Evolutionary conservation across 176 grass and related monocot genomes (phyloP).

Genomic region (Oryza brachyantha): DNA sequence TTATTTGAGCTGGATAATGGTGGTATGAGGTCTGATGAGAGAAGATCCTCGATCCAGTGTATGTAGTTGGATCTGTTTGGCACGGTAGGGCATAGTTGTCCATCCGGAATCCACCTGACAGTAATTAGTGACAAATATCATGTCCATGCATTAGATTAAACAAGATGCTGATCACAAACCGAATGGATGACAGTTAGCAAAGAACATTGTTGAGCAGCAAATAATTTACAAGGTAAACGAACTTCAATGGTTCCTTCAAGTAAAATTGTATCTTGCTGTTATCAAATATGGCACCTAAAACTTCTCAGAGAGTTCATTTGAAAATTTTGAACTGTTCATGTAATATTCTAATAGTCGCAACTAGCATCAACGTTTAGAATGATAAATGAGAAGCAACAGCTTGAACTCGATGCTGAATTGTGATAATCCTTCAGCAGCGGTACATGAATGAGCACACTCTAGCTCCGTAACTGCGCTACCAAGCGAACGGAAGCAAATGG

Average conservation of each 20-base stretch:
- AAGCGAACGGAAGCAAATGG: neutral
- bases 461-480: neutral
- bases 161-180: neutral
- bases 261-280: neutral
- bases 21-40: slow-evolving; percentile 69
- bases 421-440: neutral
- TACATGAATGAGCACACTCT: neutral
- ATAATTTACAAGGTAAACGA: neutral
- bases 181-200: neutral
- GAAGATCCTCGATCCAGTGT: slow-evolving; percentile 94
- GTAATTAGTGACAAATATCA: neutral
- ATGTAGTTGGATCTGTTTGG: slow-evolving; percentile 95
- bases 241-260: neutral
- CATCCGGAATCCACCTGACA: slow-evolving; percentile 92
- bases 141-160: neutral
- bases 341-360: neutral
- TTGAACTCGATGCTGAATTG: neutral
- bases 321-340: neutral
- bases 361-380: neutral
- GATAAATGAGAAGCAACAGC: neutral
- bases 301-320: neutral
- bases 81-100: slow-evolving; percentile 81
- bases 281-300: neutral
- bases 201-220: neutral
- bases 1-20: slow-evolving; percentile 37